phyloP scores from a whole-genome alignment of 306 rosid genomes.

The Citrullus colocynthis region DNA sequence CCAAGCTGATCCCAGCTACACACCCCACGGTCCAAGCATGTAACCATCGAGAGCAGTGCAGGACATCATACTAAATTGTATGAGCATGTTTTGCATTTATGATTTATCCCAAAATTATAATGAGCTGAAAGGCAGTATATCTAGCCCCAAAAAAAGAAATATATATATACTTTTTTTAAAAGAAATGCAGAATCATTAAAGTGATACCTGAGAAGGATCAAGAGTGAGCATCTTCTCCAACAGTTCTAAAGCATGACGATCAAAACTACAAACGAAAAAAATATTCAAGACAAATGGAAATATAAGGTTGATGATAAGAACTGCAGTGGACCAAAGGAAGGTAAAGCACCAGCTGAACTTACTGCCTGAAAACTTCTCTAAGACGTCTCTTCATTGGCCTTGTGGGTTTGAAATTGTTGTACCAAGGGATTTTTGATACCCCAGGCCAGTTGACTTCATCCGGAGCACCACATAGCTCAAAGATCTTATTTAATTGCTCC shows the following conservation, averaged over 20 bases:
- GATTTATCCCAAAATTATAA: not conserved
- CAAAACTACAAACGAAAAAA: conserved; percentile 23
- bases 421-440: conserved; percentile 45
- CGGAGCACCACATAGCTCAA: conserved; percentile 45
- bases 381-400: conserved; percentile 38
- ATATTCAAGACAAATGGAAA: not conserved
- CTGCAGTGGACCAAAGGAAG: not conserved
- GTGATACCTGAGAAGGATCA: conserved; percentile 37
- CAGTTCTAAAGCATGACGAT: conserved; percentile 40
- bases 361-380: conserved; percentile 39
- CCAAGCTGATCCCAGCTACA: not conserved
- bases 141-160: not conserved
- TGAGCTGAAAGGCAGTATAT: not conserved
- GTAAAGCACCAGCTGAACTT: conserved; percentile 10
- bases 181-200: not conserved
- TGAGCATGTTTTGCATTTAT: not conserved
- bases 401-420: conserved; percentile 40
- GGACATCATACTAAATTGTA: not conserved
- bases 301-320: not conserved
- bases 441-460: conserved; percentile 47
- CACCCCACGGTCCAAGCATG: not conserved
- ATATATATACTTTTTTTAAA: too few relatives aligned
- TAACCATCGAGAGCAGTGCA: not conserved
- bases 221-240: conserved; percentile 41
- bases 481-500: conserved; percentile 39